Evolutionary conservation across 1,284 basidiomycete species (phyloP), one percentile per base, ranked within the genome.

Genomic region (Gymnopus androsaceus): DNA sequence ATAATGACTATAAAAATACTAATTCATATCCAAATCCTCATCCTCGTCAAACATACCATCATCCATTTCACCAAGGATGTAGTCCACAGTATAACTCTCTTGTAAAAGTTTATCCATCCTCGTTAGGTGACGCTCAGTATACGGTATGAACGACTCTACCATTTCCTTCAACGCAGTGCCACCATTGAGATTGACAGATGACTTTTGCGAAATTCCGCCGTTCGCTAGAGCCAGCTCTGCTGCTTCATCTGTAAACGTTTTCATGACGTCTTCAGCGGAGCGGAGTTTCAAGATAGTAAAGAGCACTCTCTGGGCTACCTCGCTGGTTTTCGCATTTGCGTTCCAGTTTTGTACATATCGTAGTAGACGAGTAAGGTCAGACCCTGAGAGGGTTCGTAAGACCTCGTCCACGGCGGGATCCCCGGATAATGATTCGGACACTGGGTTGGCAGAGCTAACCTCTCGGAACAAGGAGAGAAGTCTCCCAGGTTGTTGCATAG

Each of bases 1-100:
- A n/a, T 17, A 14, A 25, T 55, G 15, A n/a, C 15, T 14, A n/a
- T 15, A 37, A n/a, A 15, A 42, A 4, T 28, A 36, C n/a, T 48
- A 47, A 51, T 81, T 78, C 52, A 77, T 69, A 19, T 79, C 78
- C 73, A 81, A 82, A 6, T 75, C 72, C 34, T 74, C 66, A 27
- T 66, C 51, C 30, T 69, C 67, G 56, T 77, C 77, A 46, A 87
- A 81, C 71, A 88, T 78, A 28, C 87, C 87, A 59, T 82, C 88
- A 67, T 95, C 94, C 94, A 97, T 98, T 78, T 95, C 93, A 27
- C 85, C 84, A 9, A 98, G 76, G 46, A 97, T 82, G 64, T 93
- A 97, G 69, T 98, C 95, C 53, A 98, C 82, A 63, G 97, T 87
- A 65, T 93, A 95, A 68, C 92, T 95, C 68, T 98, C 96, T 72